Evolutionary conservation across 2,329 filamentous ascomycete species (phyloP), one percentile per base, ranked within the genome.

Genomic region (Beauveria rudraprayagi): DNA sequence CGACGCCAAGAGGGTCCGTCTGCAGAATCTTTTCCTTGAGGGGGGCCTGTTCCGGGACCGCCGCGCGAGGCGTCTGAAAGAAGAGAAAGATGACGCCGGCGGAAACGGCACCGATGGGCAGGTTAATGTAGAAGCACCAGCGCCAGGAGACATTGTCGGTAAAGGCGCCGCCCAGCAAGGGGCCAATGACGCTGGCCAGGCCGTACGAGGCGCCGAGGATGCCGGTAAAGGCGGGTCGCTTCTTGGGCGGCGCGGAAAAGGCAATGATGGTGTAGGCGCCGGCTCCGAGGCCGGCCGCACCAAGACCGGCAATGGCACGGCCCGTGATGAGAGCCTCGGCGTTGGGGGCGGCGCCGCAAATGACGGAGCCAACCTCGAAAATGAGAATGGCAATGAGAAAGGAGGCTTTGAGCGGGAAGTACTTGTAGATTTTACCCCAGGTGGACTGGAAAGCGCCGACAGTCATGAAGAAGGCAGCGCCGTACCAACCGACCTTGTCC

Each of bases 401-500:
- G 3, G 72, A 73, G 58, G 72, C 73, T 63, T 73, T 73, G 61
- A 81, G 71, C 17, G 75, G 69, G 63, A 81, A 81, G 67, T 78
- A 79, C 63, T 72, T 75, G 66, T 73, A 76, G 3, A 69, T 70
- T 30, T 78, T 78, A 37, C 74, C 74, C 67, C 69, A 75, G 34
- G 69, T 67, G 3, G 71, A 70, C 66, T 75, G 73, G 64, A 72
- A 71, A 46, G 68, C 69, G 3, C 71, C 75, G 10, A 75, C 64
- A 5, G 74, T 75, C 55, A 78, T 67, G 65, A 79, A 77, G 64
- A 75, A 80, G 16, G 77, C 78, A 9, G 77, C 74, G 3, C 78
- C 80, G 64, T 84, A 83, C 82, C 82, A 84, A 17, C 77, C 76
- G 14, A 81, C 74, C 59, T 80, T 75, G 24, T 72, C 70, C 7